Evolutionary conservation across 1,284 basidiomycete species (phyloP), one percentile per base, ranked within the genome.

Genomic region (Rhodotorula sp.): DNA sequence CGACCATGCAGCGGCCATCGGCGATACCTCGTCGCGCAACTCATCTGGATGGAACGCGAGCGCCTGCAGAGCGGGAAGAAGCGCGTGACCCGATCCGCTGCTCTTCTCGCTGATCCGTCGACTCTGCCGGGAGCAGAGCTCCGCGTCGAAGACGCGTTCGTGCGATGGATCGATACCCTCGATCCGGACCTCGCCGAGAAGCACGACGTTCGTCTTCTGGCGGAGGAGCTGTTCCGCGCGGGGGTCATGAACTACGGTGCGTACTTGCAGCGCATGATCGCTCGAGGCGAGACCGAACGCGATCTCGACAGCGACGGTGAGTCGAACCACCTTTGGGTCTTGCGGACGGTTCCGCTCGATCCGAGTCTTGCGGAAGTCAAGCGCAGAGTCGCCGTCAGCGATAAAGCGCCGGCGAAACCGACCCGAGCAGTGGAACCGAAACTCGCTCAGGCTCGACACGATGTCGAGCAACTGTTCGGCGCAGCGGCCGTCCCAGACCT

Each of bases 211-310:
- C 50, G 73, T 3, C 19, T 48, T 1, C 56, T 74, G 16, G 57
- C 64, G 2, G 70, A 67, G n/a, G 75, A 76, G 60, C 50, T 76
- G 34, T 62, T 72, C 47, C 64, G 75, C 15, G 62, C 60, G 3
- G 69, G 67, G 6, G 73, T 72, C 26, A 19, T 76, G 23, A 54
- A 58, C 49, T 72, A 70, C 38, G 69, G 73, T 43, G 34, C 62
- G 5, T 76, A 76, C 49, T 60, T 76, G 57, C 75, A 76, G 67
- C 57, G 68, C 16, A 74, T 76, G 67, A 76, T 76, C 38, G 75
- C 75, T 23, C 60, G 75, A 31, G 75, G 75, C 15, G 75, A 76
- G 66, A 76, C 75, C 21, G 75, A 75, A 62, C 38, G 5, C 19
- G 26, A 45, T 10, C 12, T 21, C 57, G 54, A 47, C 48, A 16